Evolutionary conservation across 108 stramenopile genomes (phyloP).

Genomic region (Fistulifera solaris): DNA sequence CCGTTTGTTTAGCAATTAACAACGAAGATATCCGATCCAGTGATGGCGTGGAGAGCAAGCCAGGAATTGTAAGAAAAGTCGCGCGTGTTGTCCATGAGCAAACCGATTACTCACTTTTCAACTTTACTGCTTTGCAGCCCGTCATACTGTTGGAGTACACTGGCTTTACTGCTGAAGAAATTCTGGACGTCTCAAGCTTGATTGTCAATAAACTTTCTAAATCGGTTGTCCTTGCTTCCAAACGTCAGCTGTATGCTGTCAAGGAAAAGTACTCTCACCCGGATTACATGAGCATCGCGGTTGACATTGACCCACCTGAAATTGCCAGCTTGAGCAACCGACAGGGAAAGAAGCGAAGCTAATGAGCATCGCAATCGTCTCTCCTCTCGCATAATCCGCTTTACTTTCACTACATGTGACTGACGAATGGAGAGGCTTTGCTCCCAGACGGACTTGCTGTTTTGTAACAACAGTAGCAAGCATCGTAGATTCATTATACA

Average conservation of each 20-base stretch:
- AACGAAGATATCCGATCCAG: not conserved
- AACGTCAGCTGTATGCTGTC: not conserved
- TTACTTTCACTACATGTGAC: too few species aligned
- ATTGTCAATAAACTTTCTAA: not conserved
- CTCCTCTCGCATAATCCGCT: too few species aligned
- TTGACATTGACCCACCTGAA: not conserved
- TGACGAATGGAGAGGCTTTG: too few species aligned
- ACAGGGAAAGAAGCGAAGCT: not conserved
- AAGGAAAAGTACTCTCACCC: not conserved
- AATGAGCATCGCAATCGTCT: not conserved
- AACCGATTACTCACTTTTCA: not conserved
- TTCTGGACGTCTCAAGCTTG: not conserved
- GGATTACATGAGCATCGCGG: not conserved
- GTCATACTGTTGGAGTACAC: not conserved
- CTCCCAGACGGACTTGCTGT: too few species aligned
- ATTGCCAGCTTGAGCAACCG: not conserved
- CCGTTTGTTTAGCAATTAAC: slow-evolving; percentile 11
- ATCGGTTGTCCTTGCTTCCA: not conserved
- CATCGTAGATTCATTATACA: too few species aligned
- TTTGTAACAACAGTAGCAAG: too few species aligned
- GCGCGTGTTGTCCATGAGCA: not conserved
- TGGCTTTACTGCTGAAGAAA: not conserved
- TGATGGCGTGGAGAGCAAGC: not conserved
- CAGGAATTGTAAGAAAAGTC: not conserved
- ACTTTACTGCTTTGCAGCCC: slow-evolving; percentile 1